Conservation (phyloP, 805 yeast genomes). For the Ogataea paradorogensis region DNA sequence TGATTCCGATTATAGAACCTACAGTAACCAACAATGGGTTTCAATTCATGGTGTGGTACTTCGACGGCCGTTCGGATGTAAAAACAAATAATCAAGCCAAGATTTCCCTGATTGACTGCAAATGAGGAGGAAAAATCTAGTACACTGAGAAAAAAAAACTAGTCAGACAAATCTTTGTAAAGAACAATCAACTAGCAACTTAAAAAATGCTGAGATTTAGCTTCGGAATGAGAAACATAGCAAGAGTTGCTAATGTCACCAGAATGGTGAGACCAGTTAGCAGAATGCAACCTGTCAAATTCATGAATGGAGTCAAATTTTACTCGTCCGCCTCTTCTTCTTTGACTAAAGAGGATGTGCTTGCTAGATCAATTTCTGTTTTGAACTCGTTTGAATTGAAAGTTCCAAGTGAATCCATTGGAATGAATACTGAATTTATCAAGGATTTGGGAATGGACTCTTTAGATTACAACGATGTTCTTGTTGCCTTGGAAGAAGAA, state of each 20-base stretch:
- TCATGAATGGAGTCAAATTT: constrained; percentile 21
- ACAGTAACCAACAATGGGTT: no score
- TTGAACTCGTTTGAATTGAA: constrained; percentile 50
- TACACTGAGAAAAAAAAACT: constrained; percentile 1
- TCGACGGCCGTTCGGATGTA: no score
- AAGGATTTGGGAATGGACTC: constrained; percentile 88
- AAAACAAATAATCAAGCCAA: no score
- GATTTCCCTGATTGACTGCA: no score
- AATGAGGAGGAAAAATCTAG: constrained; percentile 4
- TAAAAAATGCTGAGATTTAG: constrained; percentile 23
- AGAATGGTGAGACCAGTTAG: constrained; percentile 6
- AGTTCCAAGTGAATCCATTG: constrained; percentile 25
- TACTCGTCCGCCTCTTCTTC: constrained; percentile 49
- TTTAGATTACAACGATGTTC: constrained; percentile 90
- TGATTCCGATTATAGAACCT: no score
- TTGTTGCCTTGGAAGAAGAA: constrained; percentile 95
- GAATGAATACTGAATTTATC: constrained; percentile 46
- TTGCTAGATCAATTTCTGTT: constrained; percentile 78
- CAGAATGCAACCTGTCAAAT: constrained; percentile 21
- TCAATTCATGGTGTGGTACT: no score
- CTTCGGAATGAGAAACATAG: constrained; percentile 25
- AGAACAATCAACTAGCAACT: neutral
- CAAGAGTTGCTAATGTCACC: constrained; percentile 11
- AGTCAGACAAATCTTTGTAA: constrained; percentile 7
- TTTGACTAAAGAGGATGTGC: constrained; percentile 73